Percentiles rank a stretch among this genome's conserved stretches.
These are phyloP conservation scores for Lentinula sp. DNA, from an alignment of 768 basidiomycete genomes.

Conservation along the genomic window DNA sequence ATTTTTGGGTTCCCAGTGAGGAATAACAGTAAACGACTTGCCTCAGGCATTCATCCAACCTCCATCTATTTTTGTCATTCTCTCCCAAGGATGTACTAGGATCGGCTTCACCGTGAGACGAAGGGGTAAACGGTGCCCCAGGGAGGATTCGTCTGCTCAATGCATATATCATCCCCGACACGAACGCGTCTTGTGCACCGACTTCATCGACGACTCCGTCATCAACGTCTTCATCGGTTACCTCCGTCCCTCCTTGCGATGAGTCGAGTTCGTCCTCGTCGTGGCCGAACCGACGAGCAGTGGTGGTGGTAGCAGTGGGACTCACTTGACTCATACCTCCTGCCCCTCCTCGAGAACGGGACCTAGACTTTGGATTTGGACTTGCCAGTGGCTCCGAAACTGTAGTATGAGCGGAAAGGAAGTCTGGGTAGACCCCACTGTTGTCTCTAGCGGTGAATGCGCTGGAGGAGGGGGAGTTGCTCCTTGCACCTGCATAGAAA, in stretches of 20 bases:
- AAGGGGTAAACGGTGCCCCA: slow-evolving; percentile 71
- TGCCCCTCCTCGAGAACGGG: neutral
- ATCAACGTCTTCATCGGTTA: slow-evolving; percentile 32
- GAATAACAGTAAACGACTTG: slow-evolving; percentile 20
- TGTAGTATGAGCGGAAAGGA: slow-evolving; percentile 7
- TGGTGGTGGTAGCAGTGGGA: neutral
- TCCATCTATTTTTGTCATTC: slow-evolving; percentile 55
- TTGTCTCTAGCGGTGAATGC: slow-evolving; percentile 40
- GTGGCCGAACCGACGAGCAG: neutral
- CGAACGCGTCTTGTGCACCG: slow-evolving; percentile 76
- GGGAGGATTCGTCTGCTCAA: slow-evolving; percentile 67
- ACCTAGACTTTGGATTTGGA: neutral
- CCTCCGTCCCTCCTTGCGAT: slow-evolving; percentile 51
- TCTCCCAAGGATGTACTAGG: slow-evolving; percentile 22
- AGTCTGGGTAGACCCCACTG: slow-evolving; percentile 12
- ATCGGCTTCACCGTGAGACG: slow-evolving; percentile 33
- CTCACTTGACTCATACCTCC: neutral
- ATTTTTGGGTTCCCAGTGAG: neutral
- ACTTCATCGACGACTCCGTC: slow-evolving; percentile 60
- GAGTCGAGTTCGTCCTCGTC: slow-evolving; percentile 46
- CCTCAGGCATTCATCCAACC: slow-evolving; percentile 78
- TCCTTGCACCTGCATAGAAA: slow-evolving; percentile 64
- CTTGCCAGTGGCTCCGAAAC: neutral
- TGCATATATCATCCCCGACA: slow-evolving; percentile 85
- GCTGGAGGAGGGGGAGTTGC: slow-evolving; percentile 49